Percentiles rank a stretch among this genome's conserved stretches.
Evolutionary conservation across 2,329 filamentous ascomycete genomes (phyloP).

Genomic region (Pseudogymnoascus sp.): DNA sequence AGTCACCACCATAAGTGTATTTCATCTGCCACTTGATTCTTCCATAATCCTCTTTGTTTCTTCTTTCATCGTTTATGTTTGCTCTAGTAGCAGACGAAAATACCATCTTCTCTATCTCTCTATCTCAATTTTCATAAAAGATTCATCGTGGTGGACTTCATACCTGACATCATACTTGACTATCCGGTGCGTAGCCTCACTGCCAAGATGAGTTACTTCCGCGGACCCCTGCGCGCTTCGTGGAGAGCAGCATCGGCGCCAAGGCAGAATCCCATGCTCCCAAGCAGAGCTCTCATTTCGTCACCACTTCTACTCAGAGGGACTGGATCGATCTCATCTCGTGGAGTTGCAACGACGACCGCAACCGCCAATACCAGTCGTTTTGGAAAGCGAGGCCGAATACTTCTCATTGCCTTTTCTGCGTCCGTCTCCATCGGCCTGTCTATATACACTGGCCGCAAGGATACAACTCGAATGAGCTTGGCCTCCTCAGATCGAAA

Average conservation of each 20-base stretch:
- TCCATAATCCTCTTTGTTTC: not conserved
- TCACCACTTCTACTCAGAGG: not conserved
- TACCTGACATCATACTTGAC: not conserved
- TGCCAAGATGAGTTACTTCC: slow-evolving; percentile 4
- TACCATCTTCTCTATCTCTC: not conserved
- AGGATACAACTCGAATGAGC: not conserved
- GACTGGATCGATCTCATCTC: not conserved
- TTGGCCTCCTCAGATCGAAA: not conserved
- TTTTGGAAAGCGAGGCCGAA: not conserved
- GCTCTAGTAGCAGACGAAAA: not conserved
- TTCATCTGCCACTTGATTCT: not conserved
- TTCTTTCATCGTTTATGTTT: not conserved
- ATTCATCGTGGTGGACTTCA: not conserved
- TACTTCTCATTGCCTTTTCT: slow-evolving; percentile 9
- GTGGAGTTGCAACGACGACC: not conserved
- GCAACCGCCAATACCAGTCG: not conserved
- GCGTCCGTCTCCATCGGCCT: slow-evolving; percentile 13
- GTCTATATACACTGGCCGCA: not conserved
- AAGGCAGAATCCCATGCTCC: not conserved
- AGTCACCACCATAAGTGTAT: not conserved
- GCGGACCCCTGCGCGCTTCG: not conserved
- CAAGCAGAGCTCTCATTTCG: not conserved
- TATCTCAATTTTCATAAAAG: not conserved
- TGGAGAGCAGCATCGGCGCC: not conserved
- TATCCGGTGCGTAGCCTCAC: not conserved